A percentile compares a stretch with the other conserved stretches of the same genome.
Evolutionary conservation across 2,329 filamentous ascomycete genomes (phyloP).

Genomic region (Penicillium sp.): DNA sequence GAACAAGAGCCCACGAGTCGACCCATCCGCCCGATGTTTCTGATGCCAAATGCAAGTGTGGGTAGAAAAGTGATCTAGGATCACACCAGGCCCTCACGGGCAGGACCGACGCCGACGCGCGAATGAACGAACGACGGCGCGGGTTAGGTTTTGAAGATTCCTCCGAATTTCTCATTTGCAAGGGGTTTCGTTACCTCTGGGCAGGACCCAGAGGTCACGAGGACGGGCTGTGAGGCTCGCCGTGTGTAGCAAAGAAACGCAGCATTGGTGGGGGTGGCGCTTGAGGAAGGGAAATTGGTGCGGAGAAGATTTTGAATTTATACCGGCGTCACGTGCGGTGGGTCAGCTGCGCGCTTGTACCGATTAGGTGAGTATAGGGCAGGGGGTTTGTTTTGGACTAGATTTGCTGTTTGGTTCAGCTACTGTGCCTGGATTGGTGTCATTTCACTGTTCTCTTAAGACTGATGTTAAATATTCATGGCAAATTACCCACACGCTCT

Average conservation of each 20-base stretch:
- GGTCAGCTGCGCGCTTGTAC: slow-evolving; percentile 12
- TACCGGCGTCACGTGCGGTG: slow-evolving; percentile 12
- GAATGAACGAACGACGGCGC: slow-evolving; percentile 36
- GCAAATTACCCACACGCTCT: too few relatives aligned
- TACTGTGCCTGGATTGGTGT: not conserved
- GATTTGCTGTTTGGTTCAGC: not conserved
- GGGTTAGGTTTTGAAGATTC: slow-evolving; percentile 71
- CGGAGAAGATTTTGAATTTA: slow-evolving; percentile 7
- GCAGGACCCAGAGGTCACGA: slow-evolving; percentile 13
- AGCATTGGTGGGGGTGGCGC: slow-evolving; percentile 85
- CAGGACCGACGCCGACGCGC: slow-evolving; percentile 51
- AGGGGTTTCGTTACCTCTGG: slow-evolving; percentile 22
- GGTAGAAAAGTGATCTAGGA: slow-evolving; percentile 31
- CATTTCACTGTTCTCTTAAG: too few relatives aligned
- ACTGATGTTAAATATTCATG: too few relatives aligned
- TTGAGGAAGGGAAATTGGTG: slow-evolving; percentile 47
- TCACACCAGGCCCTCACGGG: slow-evolving; percentile 87
- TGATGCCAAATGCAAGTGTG: slow-evolving; percentile 87
- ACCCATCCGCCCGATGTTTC: slow-evolving; percentile 71
- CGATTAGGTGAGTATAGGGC: slow-evolving; percentile 5
- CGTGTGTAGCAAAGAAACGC: slow-evolving; percentile 92
- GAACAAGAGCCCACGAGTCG: slow-evolving; percentile 16
- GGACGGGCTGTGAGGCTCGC: slow-evolving; percentile 40
- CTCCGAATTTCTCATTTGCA: slow-evolving; percentile 99
- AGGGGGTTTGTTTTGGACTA: not conserved